Conservation (phyloP, 2,329 filamentous ascomycete species). For the Plenodomus lindquistii region DNA sequence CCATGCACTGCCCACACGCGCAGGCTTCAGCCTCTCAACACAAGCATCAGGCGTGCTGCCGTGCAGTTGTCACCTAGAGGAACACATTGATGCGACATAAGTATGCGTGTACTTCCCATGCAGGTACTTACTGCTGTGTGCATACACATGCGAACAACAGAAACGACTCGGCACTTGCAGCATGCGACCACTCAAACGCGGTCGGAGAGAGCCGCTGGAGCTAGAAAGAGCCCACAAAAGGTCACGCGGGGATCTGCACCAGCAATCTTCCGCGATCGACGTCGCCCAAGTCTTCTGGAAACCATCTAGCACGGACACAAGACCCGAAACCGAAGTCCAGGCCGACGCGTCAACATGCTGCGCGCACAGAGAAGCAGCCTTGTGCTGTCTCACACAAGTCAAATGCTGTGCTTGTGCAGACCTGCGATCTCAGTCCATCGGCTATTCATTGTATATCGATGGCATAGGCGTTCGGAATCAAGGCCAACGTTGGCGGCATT, state of each 20-base stretch:
- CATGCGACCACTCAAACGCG: constrained; percentile 6
- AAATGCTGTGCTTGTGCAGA: constrained; percentile 16
- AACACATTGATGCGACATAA: background rate
- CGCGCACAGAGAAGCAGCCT: constrained; percentile 11
- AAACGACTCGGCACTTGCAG: background rate
- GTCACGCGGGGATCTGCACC: constrained; percentile 3
- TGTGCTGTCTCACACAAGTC: constrained; percentile 1
- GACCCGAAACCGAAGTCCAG: background rate
- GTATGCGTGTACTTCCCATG: constrained; percentile 9
- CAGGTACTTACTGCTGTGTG: too few species aligned
- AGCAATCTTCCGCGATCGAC: background rate
- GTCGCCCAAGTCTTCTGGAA: background rate
- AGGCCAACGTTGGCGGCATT: constrained; percentile 3
- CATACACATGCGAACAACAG: background rate
- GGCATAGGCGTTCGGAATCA: constrained; percentile 1
- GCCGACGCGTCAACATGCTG: constrained; percentile 8
- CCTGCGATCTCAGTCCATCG: constrained; percentile 6
- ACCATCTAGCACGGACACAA: background rate
- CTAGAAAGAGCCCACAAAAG: constrained; percentile 4
- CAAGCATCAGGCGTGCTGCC: background rate
- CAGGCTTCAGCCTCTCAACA: background rate
- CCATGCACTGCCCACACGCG: background rate
- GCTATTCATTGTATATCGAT: constrained; percentile 7
- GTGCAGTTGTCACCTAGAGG: background rate
- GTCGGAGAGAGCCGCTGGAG: background rate